Conservation (phyloP, 2,329 filamentous ascomycete genomes). For the Chalara sp. region DNA sequence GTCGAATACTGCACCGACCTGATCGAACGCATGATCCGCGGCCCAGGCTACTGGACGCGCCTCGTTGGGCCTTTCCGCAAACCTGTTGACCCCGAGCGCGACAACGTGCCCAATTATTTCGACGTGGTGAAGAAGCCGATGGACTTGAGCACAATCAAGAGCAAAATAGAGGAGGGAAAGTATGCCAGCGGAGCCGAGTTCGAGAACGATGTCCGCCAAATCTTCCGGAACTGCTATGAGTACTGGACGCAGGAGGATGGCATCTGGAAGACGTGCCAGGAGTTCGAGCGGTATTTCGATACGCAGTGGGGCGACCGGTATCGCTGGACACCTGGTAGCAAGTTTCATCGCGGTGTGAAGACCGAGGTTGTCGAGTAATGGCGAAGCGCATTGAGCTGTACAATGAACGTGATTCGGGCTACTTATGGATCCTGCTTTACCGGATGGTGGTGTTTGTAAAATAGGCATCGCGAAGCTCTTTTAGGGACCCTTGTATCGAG, state of each 20-base stretch:
- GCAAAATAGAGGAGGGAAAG: slow-evolving; percentile 47
- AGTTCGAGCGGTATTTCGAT: slow-evolving; percentile 51
- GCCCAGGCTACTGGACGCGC: slow-evolving; percentile 61
- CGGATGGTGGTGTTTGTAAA: no score
- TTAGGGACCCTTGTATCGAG: no score
- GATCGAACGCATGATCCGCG: slow-evolving; percentile 52
- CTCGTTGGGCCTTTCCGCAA: slow-evolving; percentile 56
- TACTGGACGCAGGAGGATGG: slow-evolving; percentile 52
- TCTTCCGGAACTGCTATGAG: slow-evolving; percentile 57
- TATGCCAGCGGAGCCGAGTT: slow-evolving; percentile 50
- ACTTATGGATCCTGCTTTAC: no score
- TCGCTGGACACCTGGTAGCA: slow-evolving; percentile 44
- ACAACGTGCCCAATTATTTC: slow-evolving; percentile 55
- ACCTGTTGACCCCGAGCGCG: slow-evolving; percentile 48
- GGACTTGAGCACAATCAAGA: slow-evolving; percentile 54
- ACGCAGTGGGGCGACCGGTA: slow-evolving; percentile 53
- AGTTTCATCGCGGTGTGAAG: slow-evolving; percentile 33
- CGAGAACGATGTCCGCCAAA: slow-evolving; percentile 50
- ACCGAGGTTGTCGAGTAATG: slow-evolving; percentile 27
- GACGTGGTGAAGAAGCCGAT: slow-evolving; percentile 55
- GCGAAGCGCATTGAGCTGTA: no score
- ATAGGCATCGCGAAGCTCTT: no score
- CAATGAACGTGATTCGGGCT: no score
- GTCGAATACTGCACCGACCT: slow-evolving; percentile 53
- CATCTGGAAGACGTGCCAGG: slow-evolving; percentile 49